Conservation (phyloP, 192 early-diverging fungal species). For the Diversispora eburnea region DNA sequence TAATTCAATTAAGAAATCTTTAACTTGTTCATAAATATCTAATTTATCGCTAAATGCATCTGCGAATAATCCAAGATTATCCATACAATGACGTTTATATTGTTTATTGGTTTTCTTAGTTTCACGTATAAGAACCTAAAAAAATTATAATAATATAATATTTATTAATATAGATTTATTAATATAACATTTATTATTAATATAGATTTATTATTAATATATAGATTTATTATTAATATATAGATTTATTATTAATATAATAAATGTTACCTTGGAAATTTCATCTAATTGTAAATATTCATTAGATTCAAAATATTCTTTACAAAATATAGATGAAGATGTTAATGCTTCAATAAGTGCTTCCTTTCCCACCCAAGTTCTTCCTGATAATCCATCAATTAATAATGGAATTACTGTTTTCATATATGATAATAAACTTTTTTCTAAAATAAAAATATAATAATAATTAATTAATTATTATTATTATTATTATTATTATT, state of each 20-base stretch:
- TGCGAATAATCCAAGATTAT: constrained; percentile 57
- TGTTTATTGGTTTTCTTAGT: constrained; percentile 68
- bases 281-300: constrained; percentile 36
- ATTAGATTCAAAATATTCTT: constrained; percentile 43
- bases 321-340: constrained; percentile 50
- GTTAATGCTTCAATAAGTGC: constrained; percentile 62
- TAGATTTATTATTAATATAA: background rate
- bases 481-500: too few relatives aligned
- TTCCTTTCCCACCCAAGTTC: constrained; percentile 85
- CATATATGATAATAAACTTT: constrained; percentile 45
- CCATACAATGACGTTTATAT: constrained; percentile 66
- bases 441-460: background rate
- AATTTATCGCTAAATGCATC: constrained; percentile 53
- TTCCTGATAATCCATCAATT: constrained; percentile 55
- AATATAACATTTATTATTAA: background rate
- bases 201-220: background rate
- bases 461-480: too few relatives aligned
- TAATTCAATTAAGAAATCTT: constrained; percentile 51
- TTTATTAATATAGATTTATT: too few relatives aligned
- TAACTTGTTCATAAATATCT: constrained; percentile 55
- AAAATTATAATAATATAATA: too few relatives aligned
- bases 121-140: constrained; percentile 65
- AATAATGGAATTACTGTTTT: constrained; percentile 57
- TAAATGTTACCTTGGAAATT: constrained; percentile 37
- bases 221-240: constrained; percentile 11